phyloP scores from a whole-genome alignment of 2,329 filamentous ascomycete genomes.

The Colletotrichum cereale region DNA sequence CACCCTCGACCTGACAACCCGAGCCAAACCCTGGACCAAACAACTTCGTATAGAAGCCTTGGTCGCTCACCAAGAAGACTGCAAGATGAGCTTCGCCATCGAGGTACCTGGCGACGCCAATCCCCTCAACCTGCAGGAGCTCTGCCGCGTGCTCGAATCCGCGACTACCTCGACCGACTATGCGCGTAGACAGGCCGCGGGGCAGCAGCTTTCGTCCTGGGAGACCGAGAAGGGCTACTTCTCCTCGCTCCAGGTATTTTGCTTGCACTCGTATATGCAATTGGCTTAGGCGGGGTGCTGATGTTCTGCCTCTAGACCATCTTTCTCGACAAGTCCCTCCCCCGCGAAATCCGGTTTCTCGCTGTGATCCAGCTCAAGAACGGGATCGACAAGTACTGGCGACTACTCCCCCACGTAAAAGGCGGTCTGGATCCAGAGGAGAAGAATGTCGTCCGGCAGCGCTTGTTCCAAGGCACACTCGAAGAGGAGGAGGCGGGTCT shows the following conservation, averaged over 20 bases:
- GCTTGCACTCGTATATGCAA: background rate
- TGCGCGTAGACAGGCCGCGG: conserved; percentile 74
- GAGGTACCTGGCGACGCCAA: conserved; percentile 87
- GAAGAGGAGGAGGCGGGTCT: conserved; percentile 81
- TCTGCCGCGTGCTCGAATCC: conserved; percentile 73
- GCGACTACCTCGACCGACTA: conserved; percentile 71
- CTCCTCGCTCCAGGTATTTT: conserved; percentile 73
- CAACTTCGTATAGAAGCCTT: conserved; percentile 23
- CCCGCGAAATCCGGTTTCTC: conserved; percentile 84
- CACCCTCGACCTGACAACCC: background rate
- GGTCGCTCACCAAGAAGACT: conserved; percentile 34
- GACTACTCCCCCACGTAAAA: conserved; percentile 66
- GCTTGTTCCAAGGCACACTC: conserved; percentile 81
- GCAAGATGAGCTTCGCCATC: conserved; percentile 75
- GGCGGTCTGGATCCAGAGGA: conserved; percentile 81
- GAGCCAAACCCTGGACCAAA: conserved; percentile 19
- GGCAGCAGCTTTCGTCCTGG: conserved; percentile 80
- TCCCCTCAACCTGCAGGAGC: conserved; percentile 72
- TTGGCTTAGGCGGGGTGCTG: conserved; percentile 20
- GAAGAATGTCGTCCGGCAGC: conserved; percentile 80
- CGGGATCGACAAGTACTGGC: conserved; percentile 95
- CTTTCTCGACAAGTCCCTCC: conserved; percentile 83
- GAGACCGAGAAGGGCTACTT: conserved; percentile 76
- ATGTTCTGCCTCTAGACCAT: conserved; percentile 67
- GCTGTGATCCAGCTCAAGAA: conserved; percentile 97